A percentile compares a stretch with the other conserved stretches of the same genome.
phyloP scores from a whole-genome alignment of 257 asterid genomes.

The Solanum lycopersicoides region DNA sequence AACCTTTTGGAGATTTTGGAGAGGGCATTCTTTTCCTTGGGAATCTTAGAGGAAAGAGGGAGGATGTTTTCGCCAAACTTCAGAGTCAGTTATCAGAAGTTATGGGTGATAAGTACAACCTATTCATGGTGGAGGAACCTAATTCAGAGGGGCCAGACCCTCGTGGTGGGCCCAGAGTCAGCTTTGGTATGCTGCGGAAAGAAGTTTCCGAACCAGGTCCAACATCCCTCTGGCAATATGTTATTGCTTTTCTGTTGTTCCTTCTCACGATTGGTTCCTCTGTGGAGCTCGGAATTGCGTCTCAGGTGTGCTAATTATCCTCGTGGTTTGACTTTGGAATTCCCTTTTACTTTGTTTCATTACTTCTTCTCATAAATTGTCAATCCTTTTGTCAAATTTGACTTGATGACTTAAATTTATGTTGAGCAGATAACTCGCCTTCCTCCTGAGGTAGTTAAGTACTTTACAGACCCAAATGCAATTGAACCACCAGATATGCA shows the following conservation, averaged over 20 bases:
- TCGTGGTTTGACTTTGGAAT: neutral
- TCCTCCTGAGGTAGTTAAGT: constrained; percentile 86
- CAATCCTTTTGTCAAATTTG: neutral
- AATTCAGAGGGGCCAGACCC: constrained; percentile 85
- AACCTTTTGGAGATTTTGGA: constrained; percentile 84
- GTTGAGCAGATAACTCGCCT: constrained; percentile 63
- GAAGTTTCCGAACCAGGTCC: constrained; percentile 93
- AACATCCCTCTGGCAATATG: constrained; percentile 94
- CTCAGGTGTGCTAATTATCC: constrained; percentile 51
- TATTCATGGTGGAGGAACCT: constrained; percentile 97
- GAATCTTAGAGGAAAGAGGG: constrained; percentile 82
- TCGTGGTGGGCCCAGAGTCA: constrained; percentile 96
- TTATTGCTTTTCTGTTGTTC: constrained; percentile 71
- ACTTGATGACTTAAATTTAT: neutral
- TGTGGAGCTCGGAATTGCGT: constrained; percentile 85
- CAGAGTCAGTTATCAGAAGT: constrained; percentile 60
- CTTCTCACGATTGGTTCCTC: constrained; percentile 89
- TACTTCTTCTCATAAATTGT: neutral
- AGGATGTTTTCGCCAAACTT: constrained; percentile 70
- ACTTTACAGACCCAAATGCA: constrained; percentile 92
- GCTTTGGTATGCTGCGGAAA: constrained; percentile 85
- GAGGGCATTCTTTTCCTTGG: constrained; percentile 92
- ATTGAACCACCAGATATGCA: constrained; percentile 94
- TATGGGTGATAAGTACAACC: constrained; percentile 81
- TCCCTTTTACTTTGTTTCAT: neutral